Evolutionary conservation across 176 grass and related monocot genomes (phyloP).

Genomic region (Cymbopogon citratus): DNA sequence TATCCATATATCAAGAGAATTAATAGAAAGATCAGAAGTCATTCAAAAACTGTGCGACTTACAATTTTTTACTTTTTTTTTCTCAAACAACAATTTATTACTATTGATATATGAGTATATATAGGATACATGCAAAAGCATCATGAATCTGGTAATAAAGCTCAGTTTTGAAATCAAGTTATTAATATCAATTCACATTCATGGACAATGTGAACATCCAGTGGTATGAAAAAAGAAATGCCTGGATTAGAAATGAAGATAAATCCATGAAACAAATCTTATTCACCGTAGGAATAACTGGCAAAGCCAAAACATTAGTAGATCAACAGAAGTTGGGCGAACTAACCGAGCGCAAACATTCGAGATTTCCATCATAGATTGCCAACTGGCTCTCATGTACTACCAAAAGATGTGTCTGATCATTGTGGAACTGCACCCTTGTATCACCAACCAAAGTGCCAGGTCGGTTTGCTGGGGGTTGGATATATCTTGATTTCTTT

Average conservation of each 20-base stretch:
- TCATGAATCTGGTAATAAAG: neutral
- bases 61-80: too few species aligned
- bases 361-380: slow-evolving; percentile 89
- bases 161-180: neutral
- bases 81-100: too few species aligned
- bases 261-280: slow-evolving; percentile 6
- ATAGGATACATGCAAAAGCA: neutral
- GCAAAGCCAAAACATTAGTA: neutral
- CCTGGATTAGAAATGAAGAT: neutral
- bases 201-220: neutral
- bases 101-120: neutral
- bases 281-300: neutral
- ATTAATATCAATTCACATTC: neutral
- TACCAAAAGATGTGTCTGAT: slow-evolving; percentile 86
- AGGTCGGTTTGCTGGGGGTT: slow-evolving; percentile 53
- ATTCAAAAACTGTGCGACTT: neutral
- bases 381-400: slow-evolving; percentile 91
- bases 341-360: slow-evolving; percentile 77
- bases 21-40: slow-evolving; percentile 6
- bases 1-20: neutral
- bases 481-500: slow-evolving; percentile 88
- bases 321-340: neutral
- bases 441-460: slow-evolving; percentile 80
- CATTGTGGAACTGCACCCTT: slow-evolving; percentile 97
- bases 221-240: neutral